Conservation (phyloP, 108 stramenopile species). For the Pseudonitzschia multiseries region DNA sequence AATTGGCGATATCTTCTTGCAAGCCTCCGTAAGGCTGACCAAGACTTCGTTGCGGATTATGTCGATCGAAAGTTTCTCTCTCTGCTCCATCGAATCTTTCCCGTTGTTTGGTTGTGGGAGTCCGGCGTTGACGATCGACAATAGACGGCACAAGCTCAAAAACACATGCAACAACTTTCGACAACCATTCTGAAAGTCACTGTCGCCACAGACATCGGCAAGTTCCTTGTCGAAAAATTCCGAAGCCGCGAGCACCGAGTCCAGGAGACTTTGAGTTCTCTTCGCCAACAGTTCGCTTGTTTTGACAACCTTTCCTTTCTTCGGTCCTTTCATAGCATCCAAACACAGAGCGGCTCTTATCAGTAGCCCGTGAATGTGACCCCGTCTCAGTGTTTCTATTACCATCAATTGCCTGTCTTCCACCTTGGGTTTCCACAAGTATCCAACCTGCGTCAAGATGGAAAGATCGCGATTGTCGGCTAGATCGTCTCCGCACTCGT, state of each 20-base stretch:
- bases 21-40: conserved; percentile 12
- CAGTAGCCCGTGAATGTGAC: conserved; percentile 65
- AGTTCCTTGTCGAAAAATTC: conserved; percentile 18
- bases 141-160: conserved; percentile 41
- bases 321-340: conserved; percentile 65
- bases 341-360: conserved; percentile 57
- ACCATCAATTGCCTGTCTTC: conserved; percentile 36
- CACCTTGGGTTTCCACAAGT: conserved; percentile 30
- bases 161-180: conserved; percentile 30
- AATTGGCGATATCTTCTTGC: conserved; percentile 21
- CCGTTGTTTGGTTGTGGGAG: conserved; percentile 16
- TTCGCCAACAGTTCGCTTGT: conserved; percentile 43
- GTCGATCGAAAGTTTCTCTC: conserved; percentile 28
- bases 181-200: neutral
- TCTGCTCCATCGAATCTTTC: conserved; percentile 39
- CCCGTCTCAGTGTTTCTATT: conserved; percentile 44
- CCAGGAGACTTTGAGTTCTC: conserved; percentile 51
- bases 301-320: conserved; percentile 77
- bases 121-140: conserved; percentile 49
- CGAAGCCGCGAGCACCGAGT: conserved; percentile 26
- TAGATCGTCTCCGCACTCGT: conserved; percentile 22
- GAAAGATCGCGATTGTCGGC: conserved; percentile 76
- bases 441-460: conserved; percentile 45
- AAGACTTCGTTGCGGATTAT: conserved; percentile 16
- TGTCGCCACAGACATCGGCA: neutral